Conservation (phyloP, 2,329 filamentous ascomycete genomes). For the Phialophora verrucosa region DNA sequence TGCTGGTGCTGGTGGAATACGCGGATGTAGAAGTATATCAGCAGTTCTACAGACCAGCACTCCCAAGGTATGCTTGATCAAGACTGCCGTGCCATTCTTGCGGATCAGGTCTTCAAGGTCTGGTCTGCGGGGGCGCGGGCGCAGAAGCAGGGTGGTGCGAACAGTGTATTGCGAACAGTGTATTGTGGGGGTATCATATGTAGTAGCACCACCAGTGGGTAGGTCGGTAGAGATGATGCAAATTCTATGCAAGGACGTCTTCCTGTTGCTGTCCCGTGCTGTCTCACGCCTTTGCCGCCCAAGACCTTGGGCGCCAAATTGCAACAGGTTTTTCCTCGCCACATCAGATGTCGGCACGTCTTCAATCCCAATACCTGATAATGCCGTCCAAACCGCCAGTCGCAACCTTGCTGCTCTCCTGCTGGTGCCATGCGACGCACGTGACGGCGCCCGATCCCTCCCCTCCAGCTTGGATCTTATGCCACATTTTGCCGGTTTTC, state of each 20-base stretch:
- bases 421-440: constrained; percentile 94
- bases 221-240: not conserved
- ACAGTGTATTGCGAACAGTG: too few relatives aligned
- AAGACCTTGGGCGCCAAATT: not conserved
- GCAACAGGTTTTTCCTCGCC: not conserved
- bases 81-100: too few relatives aligned
- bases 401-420: constrained; percentile 92
- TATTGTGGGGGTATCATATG: too few relatives aligned
- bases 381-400: constrained; percentile 88
- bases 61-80: too few relatives aligned
- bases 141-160: too few relatives aligned
- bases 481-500: constrained; percentile 99
- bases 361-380: constrained; percentile 89
- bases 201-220: not conserved
- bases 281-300: not conserved
- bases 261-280: not conserved
- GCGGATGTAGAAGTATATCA: too few relatives aligned
- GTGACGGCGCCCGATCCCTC: constrained; percentile 66
- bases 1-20: too few relatives aligned
- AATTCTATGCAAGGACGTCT: not conserved
- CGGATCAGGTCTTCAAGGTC: too few relatives aligned
- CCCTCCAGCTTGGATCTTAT: constrained; percentile 79
- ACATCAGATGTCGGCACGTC: not conserved
- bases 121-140: too few relatives aligned
- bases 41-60: too few relatives aligned